phyloP scores from a whole-genome alignment of 441 rosid species.

The Croton laevigatus region DNA sequence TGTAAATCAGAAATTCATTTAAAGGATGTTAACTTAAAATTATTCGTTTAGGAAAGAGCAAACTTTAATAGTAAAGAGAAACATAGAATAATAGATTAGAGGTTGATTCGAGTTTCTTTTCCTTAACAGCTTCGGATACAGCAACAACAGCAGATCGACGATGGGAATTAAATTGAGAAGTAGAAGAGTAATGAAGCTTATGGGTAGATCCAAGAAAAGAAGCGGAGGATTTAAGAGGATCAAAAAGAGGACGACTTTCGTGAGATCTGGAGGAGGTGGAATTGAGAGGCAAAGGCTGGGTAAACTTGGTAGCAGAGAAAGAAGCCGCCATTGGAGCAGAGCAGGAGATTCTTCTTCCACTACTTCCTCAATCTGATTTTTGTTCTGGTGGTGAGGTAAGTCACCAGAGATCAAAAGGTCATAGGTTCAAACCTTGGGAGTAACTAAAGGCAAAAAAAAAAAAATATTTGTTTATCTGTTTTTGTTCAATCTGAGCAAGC shows the following conservation, averaged over 20 bases:
- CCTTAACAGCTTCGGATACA: constrained; percentile 55
- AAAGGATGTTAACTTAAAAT: not conserved
- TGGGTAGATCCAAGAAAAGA: constrained; percentile 56
- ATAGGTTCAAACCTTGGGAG: too few species aligned
- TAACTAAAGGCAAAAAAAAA: too few species aligned
- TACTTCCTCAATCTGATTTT: too few species aligned
- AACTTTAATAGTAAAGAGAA: not conserved
- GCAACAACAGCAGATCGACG: constrained; percentile 54
- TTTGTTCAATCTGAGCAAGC: too few species aligned
- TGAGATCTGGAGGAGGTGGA: constrained; percentile 36
- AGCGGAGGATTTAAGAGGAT: constrained; percentile 41
- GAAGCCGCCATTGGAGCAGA: constrained; percentile 25
- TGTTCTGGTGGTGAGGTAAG: too few species aligned
- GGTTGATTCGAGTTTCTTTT: constrained; percentile 49
- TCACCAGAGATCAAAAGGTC: too few species aligned
- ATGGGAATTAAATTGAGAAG: constrained; percentile 20
- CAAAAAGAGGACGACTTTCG: constrained; percentile 29
- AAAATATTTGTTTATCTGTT: too few species aligned
- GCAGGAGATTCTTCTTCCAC: too few species aligned
- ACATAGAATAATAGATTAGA: constrained; percentile 40
- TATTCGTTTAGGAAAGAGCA: not conserved
- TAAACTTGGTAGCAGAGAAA: constrained; percentile 46
- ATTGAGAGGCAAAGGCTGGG: constrained; percentile 41
- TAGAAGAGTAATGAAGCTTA: constrained; percentile 33
- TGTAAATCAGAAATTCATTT: not conserved